Evolutionary conservation across 2,329 filamentous ascomycete species (phyloP), one percentile per base, ranked within the genome.

Genomic region (Fusarium anguioides): DNA sequence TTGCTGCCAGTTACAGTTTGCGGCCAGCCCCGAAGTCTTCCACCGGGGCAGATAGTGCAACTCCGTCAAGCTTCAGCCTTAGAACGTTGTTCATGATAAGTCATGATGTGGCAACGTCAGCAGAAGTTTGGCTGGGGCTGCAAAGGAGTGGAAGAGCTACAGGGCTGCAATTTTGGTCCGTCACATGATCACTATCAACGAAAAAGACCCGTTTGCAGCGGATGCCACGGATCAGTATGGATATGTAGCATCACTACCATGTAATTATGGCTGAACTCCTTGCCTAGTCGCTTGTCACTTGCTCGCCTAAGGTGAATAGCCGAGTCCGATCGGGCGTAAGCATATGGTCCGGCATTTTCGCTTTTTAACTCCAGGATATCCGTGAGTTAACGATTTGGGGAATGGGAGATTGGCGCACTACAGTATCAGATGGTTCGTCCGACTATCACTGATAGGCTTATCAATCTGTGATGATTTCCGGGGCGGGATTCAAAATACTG

Each of bases 171-270:
- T 72, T 71, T 70, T 60, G 55, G 35, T 57, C 70, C 48, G 58
- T 74, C 72, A 74, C 65, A 71, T 71, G 58, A 53, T 64, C 55
- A 53, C 54, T 26, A 48, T 52, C 46, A 41, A 75, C 73, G 73
- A 75, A 72, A 75, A 75, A 71, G 59, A 60, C 40, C 72, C 72
- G 73, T 75, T 51, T 66, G 47, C 54, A 45, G 54, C 73, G 71
- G 73, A 75, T 75, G 63, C 60, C 29, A 60, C 73, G 72, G 72
- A 71, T 63, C 46, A 55, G 36, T 62, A 63, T 65, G 60, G 60
- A 23, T 52, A 49, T 23, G 21, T 6, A 26, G 6, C n/a, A 31
- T 54, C 4, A 4, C n/a, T n/a, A 31, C 11, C 15, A 17, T 33
- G 31, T 15, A 8, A 9, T 49, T 37, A 45, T 62, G 24, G 69